A percentile compares a stretch with the other conserved stretches of the same genome.
phyloP scores from a whole-genome alignment of 306 rosid species.

The Alnus rubra region DNA sequence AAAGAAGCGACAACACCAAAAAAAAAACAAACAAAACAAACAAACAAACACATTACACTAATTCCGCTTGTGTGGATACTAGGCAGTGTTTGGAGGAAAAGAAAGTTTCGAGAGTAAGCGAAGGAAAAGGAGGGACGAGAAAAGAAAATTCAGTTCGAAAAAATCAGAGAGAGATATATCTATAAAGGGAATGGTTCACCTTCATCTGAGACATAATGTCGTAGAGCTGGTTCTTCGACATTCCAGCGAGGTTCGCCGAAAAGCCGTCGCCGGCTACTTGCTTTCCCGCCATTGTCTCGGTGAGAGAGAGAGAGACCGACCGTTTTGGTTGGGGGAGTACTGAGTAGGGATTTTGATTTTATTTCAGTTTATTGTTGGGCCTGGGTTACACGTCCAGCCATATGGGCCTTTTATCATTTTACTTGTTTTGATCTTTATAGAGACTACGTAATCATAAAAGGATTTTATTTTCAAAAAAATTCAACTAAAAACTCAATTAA shows the following conservation, averaged over 20 bases:
- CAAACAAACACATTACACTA: slow-evolving; percentile 3
- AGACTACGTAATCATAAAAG: too few species aligned
- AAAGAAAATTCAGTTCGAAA: not conserved
- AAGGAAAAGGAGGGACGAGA: not conserved
- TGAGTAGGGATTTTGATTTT: not conserved
- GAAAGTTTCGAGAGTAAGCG: not conserved
- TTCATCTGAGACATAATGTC: slow-evolving; percentile 99
- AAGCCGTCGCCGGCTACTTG: slow-evolving; percentile 65
- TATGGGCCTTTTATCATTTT: too few species aligned
- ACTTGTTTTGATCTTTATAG: too few species aligned
- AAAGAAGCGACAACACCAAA: not conserved
- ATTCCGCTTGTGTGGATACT: not conserved
- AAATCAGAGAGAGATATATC: not conserved
- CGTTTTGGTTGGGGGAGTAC: too few species aligned
- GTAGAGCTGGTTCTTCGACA: slow-evolving; percentile 90
- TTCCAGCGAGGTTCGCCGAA: slow-evolving; percentile 76
- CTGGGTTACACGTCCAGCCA: not conserved
- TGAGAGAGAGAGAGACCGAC: not conserved
- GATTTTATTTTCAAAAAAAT: too few species aligned
- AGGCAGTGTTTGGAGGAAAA: slow-evolving; percentile 1
- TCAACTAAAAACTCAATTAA: too few species aligned
- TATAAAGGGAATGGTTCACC: slow-evolving; percentile 27
- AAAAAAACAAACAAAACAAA: too few species aligned
- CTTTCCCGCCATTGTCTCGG: slow-evolving; percentile 75
- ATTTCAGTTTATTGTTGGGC: not conserved